phyloP scores from a whole-genome alignment of 2,329 filamentous ascomycete species.

The Diaporthe nobilis region DNA sequence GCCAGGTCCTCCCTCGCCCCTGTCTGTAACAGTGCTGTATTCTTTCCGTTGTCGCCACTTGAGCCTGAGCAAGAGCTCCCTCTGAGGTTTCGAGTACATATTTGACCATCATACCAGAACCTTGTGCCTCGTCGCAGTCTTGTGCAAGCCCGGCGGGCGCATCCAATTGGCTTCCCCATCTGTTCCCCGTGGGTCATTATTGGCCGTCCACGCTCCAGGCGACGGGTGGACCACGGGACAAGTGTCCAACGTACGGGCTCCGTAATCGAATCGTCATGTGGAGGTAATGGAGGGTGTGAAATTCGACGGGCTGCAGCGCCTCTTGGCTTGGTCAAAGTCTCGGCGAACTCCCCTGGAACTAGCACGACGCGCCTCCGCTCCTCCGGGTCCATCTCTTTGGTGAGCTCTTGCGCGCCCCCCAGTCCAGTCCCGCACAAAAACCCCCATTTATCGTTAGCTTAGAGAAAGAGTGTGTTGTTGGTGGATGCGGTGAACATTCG shows the following conservation, averaged over 20 bases:
- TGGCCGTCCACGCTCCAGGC: constrained; percentile 41
- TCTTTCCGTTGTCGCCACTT: not conserved
- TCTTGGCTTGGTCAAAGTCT: constrained; percentile 41
- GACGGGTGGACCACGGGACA: constrained; percentile 40
- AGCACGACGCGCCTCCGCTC: constrained; percentile 41
- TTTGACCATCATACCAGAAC: not conserved
- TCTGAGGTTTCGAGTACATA: constrained; percentile 34
- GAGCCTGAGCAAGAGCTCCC: not conserved
- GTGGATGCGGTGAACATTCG: constrained; percentile 8
- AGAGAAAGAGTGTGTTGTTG: constrained; percentile 1
- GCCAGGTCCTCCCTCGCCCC: constrained; percentile 2
- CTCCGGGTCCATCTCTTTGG: constrained; percentile 35
- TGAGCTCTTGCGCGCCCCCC: constrained; percentile 36
- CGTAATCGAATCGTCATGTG: constrained; percentile 36
- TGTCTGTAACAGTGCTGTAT: not conserved
- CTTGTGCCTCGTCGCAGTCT: constrained; percentile 37
- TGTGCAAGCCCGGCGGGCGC: constrained; percentile 40
- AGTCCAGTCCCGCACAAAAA: constrained; percentile 37
- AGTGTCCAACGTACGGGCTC: constrained; percentile 32
- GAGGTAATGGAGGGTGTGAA: constrained; percentile 27
- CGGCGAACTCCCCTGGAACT: constrained; percentile 38
- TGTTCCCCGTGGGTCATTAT: constrained; percentile 36
- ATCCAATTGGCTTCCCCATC: constrained; percentile 40
- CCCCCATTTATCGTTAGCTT: constrained; percentile 39
- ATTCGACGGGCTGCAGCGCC: constrained; percentile 40